Evolutionary conservation across 2,329 filamentous ascomycete genomes (phyloP).

Genomic region (Beauveria australis): DNA sequence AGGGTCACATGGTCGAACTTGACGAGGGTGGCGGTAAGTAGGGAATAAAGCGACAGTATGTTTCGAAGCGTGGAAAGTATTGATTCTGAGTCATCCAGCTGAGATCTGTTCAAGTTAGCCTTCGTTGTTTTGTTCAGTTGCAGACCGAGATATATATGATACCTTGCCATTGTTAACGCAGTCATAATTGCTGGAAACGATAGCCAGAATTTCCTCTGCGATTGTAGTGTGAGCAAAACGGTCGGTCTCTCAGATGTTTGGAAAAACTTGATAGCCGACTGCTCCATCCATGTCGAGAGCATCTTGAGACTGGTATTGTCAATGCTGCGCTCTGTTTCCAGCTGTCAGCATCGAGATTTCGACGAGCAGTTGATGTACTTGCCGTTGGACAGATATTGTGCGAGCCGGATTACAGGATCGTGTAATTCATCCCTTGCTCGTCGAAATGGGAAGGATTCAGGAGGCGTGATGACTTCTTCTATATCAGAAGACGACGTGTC

Average conservation of each 20-base stretch:
- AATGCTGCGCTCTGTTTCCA: neutral
- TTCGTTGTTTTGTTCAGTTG: neutral
- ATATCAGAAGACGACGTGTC: neutral
- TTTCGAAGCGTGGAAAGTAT: neutral
- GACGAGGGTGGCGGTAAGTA: slow-evolving; percentile 1
- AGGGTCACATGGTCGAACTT: neutral
- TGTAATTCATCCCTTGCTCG: slow-evolving; percentile 23
- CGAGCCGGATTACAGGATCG: slow-evolving; percentile 27
- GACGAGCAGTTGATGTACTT: slow-evolving; percentile 6
- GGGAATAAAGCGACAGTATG: neutral
- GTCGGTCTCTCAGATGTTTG: slow-evolving; percentile 24
- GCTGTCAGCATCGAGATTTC: neutral
- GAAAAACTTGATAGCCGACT: slow-evolving; percentile 34
- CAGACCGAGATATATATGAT: neutral
- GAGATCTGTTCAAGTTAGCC: neutral
- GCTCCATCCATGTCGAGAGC: slow-evolving; percentile 37
- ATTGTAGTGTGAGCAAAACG: neutral
- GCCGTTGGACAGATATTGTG: slow-evolving; percentile 29
- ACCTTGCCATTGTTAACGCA: neutral
- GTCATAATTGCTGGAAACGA: neutral
- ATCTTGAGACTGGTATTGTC: slow-evolving; percentile 15
- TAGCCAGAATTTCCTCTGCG: slow-evolving; percentile 1
- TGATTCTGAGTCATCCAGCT: neutral
- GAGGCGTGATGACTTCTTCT: slow-evolving; percentile 1
- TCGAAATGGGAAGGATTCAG: slow-evolving; percentile 37